Conservation (phyloP, 2,329 filamentous ascomycete genomes). For the Malbranchea zuffiana region DNA sequence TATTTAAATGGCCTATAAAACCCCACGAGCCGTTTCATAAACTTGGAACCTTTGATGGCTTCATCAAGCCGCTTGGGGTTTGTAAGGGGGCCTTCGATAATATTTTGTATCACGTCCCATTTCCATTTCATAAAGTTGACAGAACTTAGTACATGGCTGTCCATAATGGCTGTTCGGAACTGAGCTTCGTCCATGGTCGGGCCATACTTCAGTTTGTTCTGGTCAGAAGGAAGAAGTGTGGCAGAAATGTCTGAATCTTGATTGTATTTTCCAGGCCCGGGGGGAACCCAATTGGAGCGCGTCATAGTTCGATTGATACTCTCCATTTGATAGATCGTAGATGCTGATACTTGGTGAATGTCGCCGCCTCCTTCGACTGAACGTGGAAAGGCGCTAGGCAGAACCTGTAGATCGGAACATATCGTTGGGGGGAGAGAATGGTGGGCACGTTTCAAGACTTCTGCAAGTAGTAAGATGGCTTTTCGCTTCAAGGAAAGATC, state of each 20-base stretch:
- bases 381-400: conserved; percentile 72
- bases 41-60: conserved; percentile 88
- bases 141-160: conserved; percentile 77
- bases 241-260: conserved; percentile 38
- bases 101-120: conserved; percentile 81
- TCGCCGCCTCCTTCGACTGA: conserved; percentile 62
- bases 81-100: conserved; percentile 85
- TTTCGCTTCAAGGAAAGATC: conserved; percentile 61
- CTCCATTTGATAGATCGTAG: conserved; percentile 95
- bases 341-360: conserved; percentile 67
- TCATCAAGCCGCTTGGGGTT: conserved; percentile 89
- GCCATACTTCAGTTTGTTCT: conserved; percentile 44
- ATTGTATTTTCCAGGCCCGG: conserved; percentile 31
- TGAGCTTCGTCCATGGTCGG: conserved; percentile 53
- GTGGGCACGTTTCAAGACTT: conserved; percentile 80
- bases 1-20: conserved; percentile 97
- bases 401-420: conserved; percentile 74
- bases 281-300: conserved; percentile 51
- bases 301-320: conserved; percentile 91
- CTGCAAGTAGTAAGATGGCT: conserved; percentile 78
- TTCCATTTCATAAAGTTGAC: conserved; percentile 95
- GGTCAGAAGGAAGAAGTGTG: conserved; percentile 30
- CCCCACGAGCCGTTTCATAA: conserved; percentile 84
- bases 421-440: conserved; percentile 70
- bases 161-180: conserved; percentile 50